phyloP scores from a whole-genome alignment of 805 yeast species.

The Dipodascopsis uninucleata region DNA sequence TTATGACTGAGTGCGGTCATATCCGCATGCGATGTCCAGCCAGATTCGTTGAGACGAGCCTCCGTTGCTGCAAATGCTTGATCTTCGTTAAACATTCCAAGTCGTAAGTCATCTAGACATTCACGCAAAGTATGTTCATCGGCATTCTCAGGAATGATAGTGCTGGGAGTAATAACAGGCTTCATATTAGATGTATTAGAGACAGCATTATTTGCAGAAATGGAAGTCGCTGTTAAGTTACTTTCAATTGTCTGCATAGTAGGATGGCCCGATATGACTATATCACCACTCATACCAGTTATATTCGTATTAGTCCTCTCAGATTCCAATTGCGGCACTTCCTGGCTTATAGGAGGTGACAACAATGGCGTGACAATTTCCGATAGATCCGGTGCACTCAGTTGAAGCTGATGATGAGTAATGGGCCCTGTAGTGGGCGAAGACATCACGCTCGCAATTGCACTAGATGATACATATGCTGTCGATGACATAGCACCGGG shows the following conservation, averaged over 20 bases:
- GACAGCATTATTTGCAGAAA: too few species aligned
- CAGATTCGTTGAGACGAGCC: slow-evolving; percentile 17
- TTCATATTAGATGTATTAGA: too few species aligned
- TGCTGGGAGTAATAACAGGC: too few species aligned
- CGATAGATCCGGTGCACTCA: slow-evolving; percentile 14
- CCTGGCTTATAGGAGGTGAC: slow-evolving; percentile 22
- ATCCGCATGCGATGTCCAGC: slow-evolving; percentile 25
- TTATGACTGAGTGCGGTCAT: slow-evolving; percentile 19
- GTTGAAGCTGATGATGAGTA: not conserved
- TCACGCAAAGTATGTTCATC: too few species aligned
- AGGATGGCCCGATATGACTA: too few species aligned
- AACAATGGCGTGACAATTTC: slow-evolving; percentile 21
- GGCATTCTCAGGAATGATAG: too few species aligned
- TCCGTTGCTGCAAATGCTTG: slow-evolving; percentile 27
- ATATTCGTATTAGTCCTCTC: too few species aligned
- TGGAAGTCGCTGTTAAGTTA: too few species aligned
- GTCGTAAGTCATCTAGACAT: too few species aligned
- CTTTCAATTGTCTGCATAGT: too few species aligned
- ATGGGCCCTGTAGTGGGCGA: not conserved
- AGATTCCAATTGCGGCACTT: too few species aligned
- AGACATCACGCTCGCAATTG: not conserved
- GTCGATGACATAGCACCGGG: not conserved
- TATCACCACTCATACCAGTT: too few species aligned
- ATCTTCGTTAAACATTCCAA: slow-evolving; percentile 22
- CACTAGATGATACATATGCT: slow-evolving; percentile 2